Conservation (phyloP, 345 rosid species). For the Eucalyptus viminalis region DNA sequence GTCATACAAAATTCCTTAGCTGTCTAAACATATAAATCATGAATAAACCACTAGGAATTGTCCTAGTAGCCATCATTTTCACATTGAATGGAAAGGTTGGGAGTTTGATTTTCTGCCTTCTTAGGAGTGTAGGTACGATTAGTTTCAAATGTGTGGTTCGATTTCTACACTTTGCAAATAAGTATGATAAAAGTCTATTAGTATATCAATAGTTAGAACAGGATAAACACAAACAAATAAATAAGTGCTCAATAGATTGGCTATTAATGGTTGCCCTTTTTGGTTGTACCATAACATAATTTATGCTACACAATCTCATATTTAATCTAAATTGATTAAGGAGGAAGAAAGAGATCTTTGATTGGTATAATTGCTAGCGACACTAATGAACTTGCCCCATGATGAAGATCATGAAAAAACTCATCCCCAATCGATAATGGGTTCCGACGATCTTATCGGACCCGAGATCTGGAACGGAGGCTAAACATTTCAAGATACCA, state of each 20-base stretch:
- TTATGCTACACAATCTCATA: background rate
- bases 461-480: background rate
- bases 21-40: background rate
- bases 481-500: background rate
- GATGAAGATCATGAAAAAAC: background rate
- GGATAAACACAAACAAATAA: too few species aligned
- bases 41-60: too few species aligned
- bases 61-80: too few species aligned
- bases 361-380: background rate
- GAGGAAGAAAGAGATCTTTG: background rate
- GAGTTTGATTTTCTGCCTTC: too few species aligned
- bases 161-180: too few species aligned
- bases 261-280: background rate
- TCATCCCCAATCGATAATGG: background rate
- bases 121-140: too few species aligned
- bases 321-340: background rate
- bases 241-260: too few species aligned
- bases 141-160: too few species aligned
- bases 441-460: background rate
- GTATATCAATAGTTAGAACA: fast-evolving
- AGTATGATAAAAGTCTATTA: too few species aligned
- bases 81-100: too few species aligned
- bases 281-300: background rate
- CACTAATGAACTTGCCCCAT: background rate
- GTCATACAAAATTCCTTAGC: background rate